phyloP scores from a whole-genome alignment of 345 rosid genomes.

The Streptanthus diversifolius region DNA sequence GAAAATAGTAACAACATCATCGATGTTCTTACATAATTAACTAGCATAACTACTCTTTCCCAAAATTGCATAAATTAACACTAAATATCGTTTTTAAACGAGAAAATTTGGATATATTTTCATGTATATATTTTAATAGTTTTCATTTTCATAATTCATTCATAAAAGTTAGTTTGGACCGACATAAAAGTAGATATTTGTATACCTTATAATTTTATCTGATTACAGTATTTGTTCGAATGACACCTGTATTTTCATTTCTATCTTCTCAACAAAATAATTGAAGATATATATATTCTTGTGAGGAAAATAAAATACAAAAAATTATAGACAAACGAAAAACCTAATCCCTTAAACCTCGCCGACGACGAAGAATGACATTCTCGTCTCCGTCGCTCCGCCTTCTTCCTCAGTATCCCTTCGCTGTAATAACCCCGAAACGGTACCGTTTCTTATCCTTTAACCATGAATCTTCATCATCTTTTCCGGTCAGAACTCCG shows the following conservation, averaged over 20 bases:
- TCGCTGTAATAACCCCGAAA: conserved; percentile 11
- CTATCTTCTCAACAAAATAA: background rate
- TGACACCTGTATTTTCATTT: background rate
- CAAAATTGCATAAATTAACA: no score
- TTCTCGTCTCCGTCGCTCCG: conserved; percentile 41
- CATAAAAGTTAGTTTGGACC: background rate
- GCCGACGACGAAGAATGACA: conserved; percentile 40
- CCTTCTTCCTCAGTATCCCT: conserved; percentile 32
- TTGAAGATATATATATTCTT: no score
- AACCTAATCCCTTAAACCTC: conserved; percentile 40
- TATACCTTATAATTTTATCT: background rate
- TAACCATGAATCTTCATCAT: background rate
- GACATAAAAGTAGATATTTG: background rate
- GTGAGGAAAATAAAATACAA: background rate
- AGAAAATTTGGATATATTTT: no score
- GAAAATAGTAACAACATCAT: background rate
- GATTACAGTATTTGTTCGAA: background rate
- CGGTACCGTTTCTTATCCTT: conserved; percentile 22
- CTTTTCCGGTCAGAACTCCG: conserved; percentile 9
- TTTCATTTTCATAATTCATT: background rate
- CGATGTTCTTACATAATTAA: background rate
- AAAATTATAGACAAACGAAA: conserved; percentile 1
- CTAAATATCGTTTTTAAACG: no score
- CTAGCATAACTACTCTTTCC: background rate
- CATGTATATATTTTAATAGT: background rate